Evolutionary conservation across 306 rosid genomes (phyloP).

Genomic region (Cicer arietinum): DNA sequence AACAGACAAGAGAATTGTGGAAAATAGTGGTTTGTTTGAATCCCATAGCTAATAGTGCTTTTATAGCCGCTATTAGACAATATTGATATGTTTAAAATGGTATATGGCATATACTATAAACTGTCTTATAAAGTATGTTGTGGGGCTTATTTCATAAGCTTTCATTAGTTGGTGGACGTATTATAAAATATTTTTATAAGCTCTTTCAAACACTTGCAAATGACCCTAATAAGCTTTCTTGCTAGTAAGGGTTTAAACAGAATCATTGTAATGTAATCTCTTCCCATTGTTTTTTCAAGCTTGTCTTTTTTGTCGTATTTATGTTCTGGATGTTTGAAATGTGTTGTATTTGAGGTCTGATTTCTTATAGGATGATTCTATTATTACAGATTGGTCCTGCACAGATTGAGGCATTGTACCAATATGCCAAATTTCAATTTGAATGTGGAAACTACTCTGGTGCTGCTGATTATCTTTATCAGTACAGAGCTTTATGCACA

Average conservation of each 20-base stretch:
- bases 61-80: too few species aligned
- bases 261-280: not conserved
- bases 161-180: not conserved
- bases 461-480: conserved; percentile 95
- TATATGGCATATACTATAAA: not conserved
- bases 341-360: conserved; percentile 26
- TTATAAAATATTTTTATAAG: not conserved
- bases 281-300: not conserved
- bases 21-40: too few species aligned
- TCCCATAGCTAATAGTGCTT: too few species aligned
- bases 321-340: not conserved
- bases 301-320: not conserved
- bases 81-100: too few species aligned
- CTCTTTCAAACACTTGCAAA: not conserved
- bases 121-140: not conserved
- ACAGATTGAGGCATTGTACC: conserved; percentile 93
- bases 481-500: conserved; percentile 93
- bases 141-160: not conserved
- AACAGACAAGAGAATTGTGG: too few species aligned
- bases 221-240: not conserved
- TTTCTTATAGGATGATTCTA: conserved; percentile 6
- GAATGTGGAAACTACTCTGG: conserved; percentile 99
- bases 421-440: conserved; percentile 94
- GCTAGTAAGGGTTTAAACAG: not conserved
- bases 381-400: conserved; percentile 78